Conservation (phyloP, 257 asterid species). For the Penstemon davidsonii region DNA sequence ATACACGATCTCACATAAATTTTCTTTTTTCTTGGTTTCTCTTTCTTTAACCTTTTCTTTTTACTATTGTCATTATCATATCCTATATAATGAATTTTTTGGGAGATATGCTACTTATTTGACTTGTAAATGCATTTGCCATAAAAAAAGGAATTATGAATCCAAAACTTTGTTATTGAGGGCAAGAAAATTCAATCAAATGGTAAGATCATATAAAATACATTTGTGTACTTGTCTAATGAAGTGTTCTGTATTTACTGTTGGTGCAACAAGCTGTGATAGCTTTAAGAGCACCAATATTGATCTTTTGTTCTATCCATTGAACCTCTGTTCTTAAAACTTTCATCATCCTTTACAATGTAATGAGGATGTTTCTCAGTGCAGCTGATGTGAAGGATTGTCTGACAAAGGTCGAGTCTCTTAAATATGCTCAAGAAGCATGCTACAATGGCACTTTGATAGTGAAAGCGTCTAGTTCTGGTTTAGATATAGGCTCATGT, state of each 20-base stretch:
- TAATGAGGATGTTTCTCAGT: conserved; percentile 57
- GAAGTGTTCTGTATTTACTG: conserved; percentile 8
- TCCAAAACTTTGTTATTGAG: not conserved
- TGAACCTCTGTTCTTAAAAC: conserved; percentile 7
- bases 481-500: conserved; percentile 88
- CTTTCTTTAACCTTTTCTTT: not conserved
- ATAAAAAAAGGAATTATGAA: not conserved
- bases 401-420: conserved; percentile 66
- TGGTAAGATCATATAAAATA: not conserved
- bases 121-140: not conserved
- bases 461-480: conserved; percentile 75
- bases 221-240: not conserved
- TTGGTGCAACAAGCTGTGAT: conserved; percentile 15
- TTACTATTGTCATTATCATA: not conserved
- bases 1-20: not conserved
- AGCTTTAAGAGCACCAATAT: not conserved
- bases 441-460: conserved; percentile 78
- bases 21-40: not conserved
- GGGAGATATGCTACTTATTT: not conserved
- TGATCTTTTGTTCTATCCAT: no score
- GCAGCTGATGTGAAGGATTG: conserved; percentile 92
- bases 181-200: not conserved
- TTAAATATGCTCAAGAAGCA: conserved; percentile 81
- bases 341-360: conserved; percentile 21
- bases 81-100: not conserved